Conservation (phyloP, 2,329 filamentous ascomycete genomes). For the Microdochium trichocladiopsis region DNA sequence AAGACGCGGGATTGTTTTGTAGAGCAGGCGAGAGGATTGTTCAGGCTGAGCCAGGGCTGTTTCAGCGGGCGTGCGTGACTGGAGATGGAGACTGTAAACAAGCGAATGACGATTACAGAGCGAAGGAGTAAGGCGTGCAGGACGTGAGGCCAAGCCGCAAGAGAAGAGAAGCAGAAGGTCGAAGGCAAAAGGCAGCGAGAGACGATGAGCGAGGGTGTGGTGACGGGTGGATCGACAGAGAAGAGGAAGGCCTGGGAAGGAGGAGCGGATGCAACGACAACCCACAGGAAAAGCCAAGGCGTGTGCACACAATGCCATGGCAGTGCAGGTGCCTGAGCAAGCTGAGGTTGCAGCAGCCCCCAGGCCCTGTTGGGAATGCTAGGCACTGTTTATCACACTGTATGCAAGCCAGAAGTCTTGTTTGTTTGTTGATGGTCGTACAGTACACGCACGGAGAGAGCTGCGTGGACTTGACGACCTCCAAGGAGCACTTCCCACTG, state of each 20-base stretch:
- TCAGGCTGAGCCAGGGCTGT: not conserved
- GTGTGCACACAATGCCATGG: not conserved
- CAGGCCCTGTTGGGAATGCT: too few species aligned
- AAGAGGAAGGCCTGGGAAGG: not conserved
- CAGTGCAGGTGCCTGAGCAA: too few species aligned
- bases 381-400: too few species aligned
- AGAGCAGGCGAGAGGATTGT: not conserved
- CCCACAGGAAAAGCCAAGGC: not conserved
- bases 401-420: too few species aligned
- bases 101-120: not conserved
- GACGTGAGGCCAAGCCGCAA: not conserved
- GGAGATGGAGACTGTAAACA: not conserved
- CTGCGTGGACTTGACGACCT: too few species aligned
- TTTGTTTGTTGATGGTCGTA: too few species aligned
- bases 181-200: not conserved
- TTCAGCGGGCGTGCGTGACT: not conserved
- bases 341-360: too few species aligned
- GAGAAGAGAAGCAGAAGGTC: not conserved
- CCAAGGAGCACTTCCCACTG: too few species aligned
- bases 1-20: not conserved
- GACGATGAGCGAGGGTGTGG: not conserved
- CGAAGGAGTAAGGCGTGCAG: not conserved
- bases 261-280: not conserved
- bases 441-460: too few species aligned
- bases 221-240: not conserved